Conservation (phyloP, 73 alveolate species). For the Tetrahymena malaccensis region DNA sequence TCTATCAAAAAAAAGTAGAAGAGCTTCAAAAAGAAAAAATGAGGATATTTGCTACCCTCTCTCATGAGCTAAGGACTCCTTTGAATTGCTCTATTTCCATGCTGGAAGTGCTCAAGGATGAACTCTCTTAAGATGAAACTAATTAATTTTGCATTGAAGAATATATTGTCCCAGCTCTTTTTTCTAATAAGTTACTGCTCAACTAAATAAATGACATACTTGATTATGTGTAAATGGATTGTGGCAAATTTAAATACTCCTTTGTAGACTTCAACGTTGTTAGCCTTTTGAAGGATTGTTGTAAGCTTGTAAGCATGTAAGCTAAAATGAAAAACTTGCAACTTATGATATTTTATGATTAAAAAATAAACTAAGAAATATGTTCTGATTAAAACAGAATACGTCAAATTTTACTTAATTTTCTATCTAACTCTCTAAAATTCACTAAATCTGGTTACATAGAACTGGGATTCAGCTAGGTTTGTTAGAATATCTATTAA, state of each 20-base stretch:
- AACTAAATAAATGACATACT: constrained; percentile 23
- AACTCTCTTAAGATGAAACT: not conserved
- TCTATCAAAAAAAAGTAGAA: not conserved
- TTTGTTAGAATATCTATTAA: not conserved
- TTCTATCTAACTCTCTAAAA: not conserved
- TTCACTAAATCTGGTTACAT: not conserved
- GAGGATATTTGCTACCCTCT: not conserved
- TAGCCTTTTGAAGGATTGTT: not conserved
- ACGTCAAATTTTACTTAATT: not conserved
- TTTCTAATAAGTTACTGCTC: not conserved
- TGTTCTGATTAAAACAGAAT: not conserved
- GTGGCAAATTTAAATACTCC: constrained; percentile 1
- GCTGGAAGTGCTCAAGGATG: not conserved
- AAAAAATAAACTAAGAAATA: not conserved
- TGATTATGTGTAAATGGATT: constrained; percentile 19
- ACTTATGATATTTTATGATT: not conserved
- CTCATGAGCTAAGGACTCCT: constrained; percentile 39
- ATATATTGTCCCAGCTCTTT: constrained; percentile 4
- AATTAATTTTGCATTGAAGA: not conserved
- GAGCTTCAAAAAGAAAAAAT: not conserved
- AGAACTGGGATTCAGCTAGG: not conserved
- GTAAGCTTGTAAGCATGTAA: not conserved
- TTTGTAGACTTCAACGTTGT: not conserved
- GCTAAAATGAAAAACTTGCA: not conserved
- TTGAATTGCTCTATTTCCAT: constrained; percentile 23